These are phyloP conservation scores for Cyberlindnera maclurae DNA, from an alignment of 805 yeast species.

Conservation along the genomic window DNA sequence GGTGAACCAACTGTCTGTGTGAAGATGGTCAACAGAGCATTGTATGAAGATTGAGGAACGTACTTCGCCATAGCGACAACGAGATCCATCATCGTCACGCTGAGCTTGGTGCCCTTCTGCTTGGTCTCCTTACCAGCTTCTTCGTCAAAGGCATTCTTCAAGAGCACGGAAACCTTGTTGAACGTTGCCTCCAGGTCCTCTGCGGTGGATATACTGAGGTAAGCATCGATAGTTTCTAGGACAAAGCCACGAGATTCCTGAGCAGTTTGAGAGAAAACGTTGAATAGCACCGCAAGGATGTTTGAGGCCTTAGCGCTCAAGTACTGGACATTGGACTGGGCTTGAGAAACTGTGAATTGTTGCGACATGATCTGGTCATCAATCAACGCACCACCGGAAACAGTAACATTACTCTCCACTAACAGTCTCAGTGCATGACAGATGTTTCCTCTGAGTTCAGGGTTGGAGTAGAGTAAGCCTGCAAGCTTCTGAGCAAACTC, in stretches of 20 bases:
- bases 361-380: conserved; percentile 54
- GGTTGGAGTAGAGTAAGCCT: conserved; percentile 65
- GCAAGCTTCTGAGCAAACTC: conserved; percentile 73
- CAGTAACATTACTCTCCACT: conserved; percentile 68
- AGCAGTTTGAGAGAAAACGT: conserved; percentile 84
- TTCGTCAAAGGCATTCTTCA: conserved; percentile 67
- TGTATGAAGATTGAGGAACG: conserved; percentile 63
- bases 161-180: conserved; percentile 74
- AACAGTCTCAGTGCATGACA: conserved; percentile 75
- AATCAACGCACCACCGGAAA: conserved; percentile 50
- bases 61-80: conserved; percentile 82
- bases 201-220: conserved; percentile 59
- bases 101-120: conserved; percentile 40
- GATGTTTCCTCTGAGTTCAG: conserved; percentile 69
- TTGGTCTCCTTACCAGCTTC: conserved; percentile 31
- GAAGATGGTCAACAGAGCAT: conserved; percentile 74
- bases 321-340: conserved; percentile 53
- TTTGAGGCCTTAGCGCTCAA: conserved; percentile 64
- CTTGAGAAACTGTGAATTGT: conserved; percentile 48
- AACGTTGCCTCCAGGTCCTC: conserved; percentile 70
- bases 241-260: conserved; percentile 80
- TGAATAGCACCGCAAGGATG: conserved; percentile 78
- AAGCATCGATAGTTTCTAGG: conserved; percentile 79
- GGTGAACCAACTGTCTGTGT: conserved; percentile 52
- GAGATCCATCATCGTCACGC: conserved; percentile 87